Conservation (phyloP, 805 yeast genomes). For the Nakazawaea sp. region DNA sequence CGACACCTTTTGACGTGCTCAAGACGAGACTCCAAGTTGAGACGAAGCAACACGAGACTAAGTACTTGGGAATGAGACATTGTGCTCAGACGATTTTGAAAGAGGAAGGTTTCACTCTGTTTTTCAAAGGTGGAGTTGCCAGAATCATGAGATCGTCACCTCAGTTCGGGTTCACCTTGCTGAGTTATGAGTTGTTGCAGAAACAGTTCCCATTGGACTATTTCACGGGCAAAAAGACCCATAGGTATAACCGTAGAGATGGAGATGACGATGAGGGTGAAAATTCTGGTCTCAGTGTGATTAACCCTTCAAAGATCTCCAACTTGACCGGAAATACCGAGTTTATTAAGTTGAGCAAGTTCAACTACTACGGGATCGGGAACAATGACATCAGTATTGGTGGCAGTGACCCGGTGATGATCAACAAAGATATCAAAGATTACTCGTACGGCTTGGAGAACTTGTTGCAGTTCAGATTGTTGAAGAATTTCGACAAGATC, state of each 20-base stretch:
- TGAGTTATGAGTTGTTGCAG: slow-evolving; percentile 93
- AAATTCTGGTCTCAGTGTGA: not conserved
- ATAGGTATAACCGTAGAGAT: not conserved
- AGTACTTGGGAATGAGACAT: slow-evolving; percentile 70
- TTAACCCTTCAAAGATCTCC: slow-evolving; percentile 9
- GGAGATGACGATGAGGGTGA: not conserved
- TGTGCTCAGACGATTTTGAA: slow-evolving; percentile 66
- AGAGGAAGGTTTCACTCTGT: slow-evolving; percentile 82
- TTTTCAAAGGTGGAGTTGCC: slow-evolving; percentile 95
- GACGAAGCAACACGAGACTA: slow-evolving; percentile 67
- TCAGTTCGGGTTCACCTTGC: slow-evolving; percentile 95
- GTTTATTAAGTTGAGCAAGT: slow-evolving; percentile 7
- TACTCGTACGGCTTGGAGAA: slow-evolving; percentile 9
- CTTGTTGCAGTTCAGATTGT: slow-evolving; percentile 7
- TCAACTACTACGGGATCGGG: slow-evolving; percentile 10
- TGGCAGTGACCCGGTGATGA: not conserved
- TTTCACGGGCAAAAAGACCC: not conserved
- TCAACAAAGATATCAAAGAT: slow-evolving; percentile 9
- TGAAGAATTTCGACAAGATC: slow-evolving; percentile 8
- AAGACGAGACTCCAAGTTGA: slow-evolving; percentile 91
- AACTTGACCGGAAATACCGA: slow-evolving; percentile 8
- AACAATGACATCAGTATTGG: not conserved
- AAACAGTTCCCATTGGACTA: slow-evolving; percentile 33
- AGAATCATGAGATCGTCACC: slow-evolving; percentile 94
- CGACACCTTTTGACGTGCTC: slow-evolving; percentile 96